phyloP scores from a whole-genome alignment of 495 filamentous ascomycete genomes.

The Penicillium canariense region DNA sequence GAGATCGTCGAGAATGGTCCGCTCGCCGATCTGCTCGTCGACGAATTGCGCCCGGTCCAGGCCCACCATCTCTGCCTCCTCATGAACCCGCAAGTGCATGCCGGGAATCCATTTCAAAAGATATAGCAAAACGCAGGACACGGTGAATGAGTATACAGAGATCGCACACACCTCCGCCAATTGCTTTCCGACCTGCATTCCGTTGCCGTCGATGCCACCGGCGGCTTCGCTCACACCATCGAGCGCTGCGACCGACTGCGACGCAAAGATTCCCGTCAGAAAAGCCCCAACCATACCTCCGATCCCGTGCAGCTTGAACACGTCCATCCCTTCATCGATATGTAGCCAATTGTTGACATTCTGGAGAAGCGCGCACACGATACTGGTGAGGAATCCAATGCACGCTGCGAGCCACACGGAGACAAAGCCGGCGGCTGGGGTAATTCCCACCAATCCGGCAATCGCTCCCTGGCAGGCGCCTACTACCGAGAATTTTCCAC shows the following conservation, averaged over 20 bases:
- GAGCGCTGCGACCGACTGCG: constrained; percentile 38
- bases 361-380: constrained; percentile 49
- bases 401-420: constrained; percentile 54
- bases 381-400: constrained; percentile 58
- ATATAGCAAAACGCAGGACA: constrained; percentile 53
- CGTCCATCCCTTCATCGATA: constrained; percentile 62
- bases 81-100: constrained; percentile 54
- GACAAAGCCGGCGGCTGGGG: constrained; percentile 61
- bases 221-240: constrained; percentile 48
- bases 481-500: constrained; percentile 56
- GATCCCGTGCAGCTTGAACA: constrained; percentile 62
- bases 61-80: constrained; percentile 56
- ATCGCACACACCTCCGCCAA: constrained; percentile 59
- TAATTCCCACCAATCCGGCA: constrained; percentile 63
- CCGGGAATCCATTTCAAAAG: constrained; percentile 58
- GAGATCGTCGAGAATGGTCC: constrained; percentile 28
- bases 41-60: constrained; percentile 57
- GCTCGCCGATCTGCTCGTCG: constrained; percentile 58
- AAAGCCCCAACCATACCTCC: constrained; percentile 62
- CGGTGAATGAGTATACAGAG: constrained; percentile 52
- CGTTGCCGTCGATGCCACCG: constrained; percentile 57
- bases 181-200: constrained; percentile 57
- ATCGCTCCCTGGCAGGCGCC: constrained; percentile 62
- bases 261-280: constrained; percentile 62
- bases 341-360: constrained; percentile 55